Evolutionary conservation across 495 filamentous ascomycete species (phyloP).

Genomic region (Cetradonia linearis): DNA sequence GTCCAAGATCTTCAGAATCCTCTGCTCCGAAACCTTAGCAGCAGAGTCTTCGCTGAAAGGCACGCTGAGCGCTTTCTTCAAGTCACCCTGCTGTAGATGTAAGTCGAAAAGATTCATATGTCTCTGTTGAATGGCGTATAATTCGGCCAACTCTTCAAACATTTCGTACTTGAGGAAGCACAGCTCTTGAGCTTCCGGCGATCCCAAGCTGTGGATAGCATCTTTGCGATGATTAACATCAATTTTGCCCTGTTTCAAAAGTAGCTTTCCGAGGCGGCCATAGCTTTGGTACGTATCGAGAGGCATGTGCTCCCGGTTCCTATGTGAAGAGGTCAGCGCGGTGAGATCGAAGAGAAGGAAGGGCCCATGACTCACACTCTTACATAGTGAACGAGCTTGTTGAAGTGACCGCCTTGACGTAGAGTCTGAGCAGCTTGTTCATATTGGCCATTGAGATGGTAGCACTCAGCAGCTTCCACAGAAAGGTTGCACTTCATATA

Average conservation of each 20-base stretch:
- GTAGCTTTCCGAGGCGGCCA: constrained; percentile 24
- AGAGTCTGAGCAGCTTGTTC: constrained; percentile 34
- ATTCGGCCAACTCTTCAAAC: constrained; percentile 22
- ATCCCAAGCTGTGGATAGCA: constrained; percentile 26
- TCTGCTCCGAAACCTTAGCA: not conserved
- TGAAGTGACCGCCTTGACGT: constrained; percentile 21
- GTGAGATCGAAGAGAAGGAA: not conserved
- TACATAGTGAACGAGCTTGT: constrained; percentile 27
- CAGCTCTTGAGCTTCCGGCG: constrained; percentile 21
- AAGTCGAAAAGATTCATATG: constrained; percentile 10
- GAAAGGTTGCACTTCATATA: constrained; percentile 18
- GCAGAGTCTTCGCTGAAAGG: constrained; percentile 12
- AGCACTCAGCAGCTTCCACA: constrained; percentile 21
- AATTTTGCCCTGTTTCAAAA: constrained; percentile 28
- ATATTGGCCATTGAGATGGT: constrained; percentile 14
- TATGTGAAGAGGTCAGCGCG: not conserved
- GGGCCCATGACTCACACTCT: not conserved
- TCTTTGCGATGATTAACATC: constrained; percentile 13
- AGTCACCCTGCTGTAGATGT: constrained; percentile 7
- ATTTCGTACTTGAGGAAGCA: constrained; percentile 30
- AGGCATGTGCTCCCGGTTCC: constrained; percentile 12
- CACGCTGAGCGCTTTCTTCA: constrained; percentile 20
- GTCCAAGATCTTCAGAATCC: constrained; percentile 8
- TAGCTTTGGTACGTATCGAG: constrained; percentile 4
- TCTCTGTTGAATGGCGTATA: constrained; percentile 6